Evolutionary conservation across 2,329 filamentous ascomycete species (phyloP).

Genomic region (Ceratocystis albifundus): DNA sequence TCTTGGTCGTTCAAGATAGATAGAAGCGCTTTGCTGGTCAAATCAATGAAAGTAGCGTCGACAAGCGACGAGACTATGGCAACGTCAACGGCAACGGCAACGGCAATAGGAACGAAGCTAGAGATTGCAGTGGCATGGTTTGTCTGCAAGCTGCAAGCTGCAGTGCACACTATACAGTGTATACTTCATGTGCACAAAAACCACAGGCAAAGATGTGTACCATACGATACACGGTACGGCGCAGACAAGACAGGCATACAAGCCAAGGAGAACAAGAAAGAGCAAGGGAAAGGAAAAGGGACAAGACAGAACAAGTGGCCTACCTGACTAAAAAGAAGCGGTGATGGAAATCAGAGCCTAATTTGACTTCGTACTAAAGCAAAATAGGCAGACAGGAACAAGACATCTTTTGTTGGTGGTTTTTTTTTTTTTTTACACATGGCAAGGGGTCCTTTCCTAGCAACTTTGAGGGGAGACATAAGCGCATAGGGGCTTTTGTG

Average conservation of each 20-base stretch:
- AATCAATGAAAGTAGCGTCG: too few relatives aligned
- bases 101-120: neutral
- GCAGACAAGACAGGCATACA: neutral
- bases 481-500: too few relatives aligned
- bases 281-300: too few relatives aligned
- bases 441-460: too few relatives aligned
- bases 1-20: too few relatives aligned
- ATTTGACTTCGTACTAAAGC: neutral
- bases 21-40: too few relatives aligned
- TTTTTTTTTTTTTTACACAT: too few relatives aligned
- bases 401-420: neutral
- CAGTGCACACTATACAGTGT: neutral
- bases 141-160: neutral
- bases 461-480: too few relatives aligned
- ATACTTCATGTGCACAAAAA: neutral
- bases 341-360: slow-evolving; percentile 9
- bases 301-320: too few relatives aligned
- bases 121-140: slow-evolving; percentile 2
- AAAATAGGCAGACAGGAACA: neutral
- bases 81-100: too few relatives aligned
- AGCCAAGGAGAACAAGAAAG: too few relatives aligned
- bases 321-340: neutral
- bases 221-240: neutral
- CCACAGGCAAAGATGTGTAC: neutral
- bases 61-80: neutral